A percentile compares a stretch with the other conserved stretches of the same genome.
Conservation (phyloP, 805 yeast genomes). For the Candida loeiensis region DNA sequence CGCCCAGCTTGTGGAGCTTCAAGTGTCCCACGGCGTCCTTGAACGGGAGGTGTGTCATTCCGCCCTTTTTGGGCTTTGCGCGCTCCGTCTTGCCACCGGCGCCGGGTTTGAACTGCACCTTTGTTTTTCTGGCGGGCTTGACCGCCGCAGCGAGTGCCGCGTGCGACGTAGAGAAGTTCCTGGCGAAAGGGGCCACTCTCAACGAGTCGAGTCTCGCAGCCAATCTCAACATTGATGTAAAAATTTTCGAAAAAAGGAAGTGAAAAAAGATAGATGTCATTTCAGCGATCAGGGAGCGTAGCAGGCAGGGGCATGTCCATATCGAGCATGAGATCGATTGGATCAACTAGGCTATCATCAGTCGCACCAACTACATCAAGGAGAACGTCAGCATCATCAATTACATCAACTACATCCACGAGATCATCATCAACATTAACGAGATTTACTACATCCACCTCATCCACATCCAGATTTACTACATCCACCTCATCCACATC, state of each 20-base stretch:
- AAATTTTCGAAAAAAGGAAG: neutral
- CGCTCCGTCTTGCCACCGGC: constrained; percentile 11
- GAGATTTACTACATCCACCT: too few relatives aligned
- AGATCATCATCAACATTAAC: neutral
- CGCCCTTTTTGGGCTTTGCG: constrained; percentile 33
- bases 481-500: neutral
- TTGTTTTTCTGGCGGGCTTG: constrained; percentile 20
- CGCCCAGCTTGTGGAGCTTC: constrained; percentile 33
- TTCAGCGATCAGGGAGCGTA: too few relatives aligned
- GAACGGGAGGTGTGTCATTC: constrained; percentile 40
- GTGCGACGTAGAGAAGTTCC: constrained; percentile 7
- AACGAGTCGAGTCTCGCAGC: constrained; percentile 6
- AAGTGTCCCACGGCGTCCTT: constrained; percentile 34
- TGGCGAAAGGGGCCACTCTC: constrained; percentile 3
- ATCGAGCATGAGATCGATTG: neutral
- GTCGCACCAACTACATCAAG: too few relatives aligned
- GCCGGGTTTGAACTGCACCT: constrained; percentile 19
- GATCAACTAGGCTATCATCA: neutral
- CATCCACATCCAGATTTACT: neutral
- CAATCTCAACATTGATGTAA: constrained; percentile 10
- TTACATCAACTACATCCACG: neutral
- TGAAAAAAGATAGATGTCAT: neutral
- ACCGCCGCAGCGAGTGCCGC: constrained; percentile 12
- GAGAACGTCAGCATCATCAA: too few relatives aligned
- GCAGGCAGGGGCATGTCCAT: too few relatives aligned